Conservation (phyloP, 345 rosid species). For the Pistacia vera region DNA sequence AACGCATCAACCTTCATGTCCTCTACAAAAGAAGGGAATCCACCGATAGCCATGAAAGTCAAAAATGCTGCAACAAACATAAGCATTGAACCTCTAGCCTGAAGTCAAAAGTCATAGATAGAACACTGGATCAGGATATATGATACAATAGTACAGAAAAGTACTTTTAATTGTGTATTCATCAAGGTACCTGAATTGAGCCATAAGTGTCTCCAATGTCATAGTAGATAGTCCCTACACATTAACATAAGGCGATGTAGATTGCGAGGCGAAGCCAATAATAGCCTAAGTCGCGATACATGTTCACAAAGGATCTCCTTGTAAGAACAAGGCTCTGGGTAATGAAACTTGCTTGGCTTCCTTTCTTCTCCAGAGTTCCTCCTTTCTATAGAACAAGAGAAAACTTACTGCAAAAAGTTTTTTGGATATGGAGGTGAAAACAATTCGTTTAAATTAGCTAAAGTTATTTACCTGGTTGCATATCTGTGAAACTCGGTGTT, state of each 20-base stretch:
- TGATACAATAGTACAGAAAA: not conserved
- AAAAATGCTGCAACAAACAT: slow-evolving; percentile 52
- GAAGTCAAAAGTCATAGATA: not conserved
- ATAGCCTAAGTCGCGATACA: slow-evolving; percentile 65
- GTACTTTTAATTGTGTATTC: not conserved
- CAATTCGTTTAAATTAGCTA: not conserved
- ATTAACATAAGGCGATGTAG: slow-evolving; percentile 47
- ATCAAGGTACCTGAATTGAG: slow-evolving; percentile 52
- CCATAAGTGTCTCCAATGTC: slow-evolving; percentile 44
- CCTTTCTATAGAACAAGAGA: slow-evolving; percentile 23
- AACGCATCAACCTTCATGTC: slow-evolving; percentile 41
- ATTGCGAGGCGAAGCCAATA: slow-evolving; percentile 68
- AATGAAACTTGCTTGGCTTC: slow-evolving; percentile 41
- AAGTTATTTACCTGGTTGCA: slow-evolving; percentile 16
- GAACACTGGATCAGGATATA: not conserved
- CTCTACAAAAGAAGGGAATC: slow-evolving; percentile 58
- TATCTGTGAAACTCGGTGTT: slow-evolving; percentile 3
- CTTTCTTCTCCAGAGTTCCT: slow-evolving; percentile 28
- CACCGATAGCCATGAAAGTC: slow-evolving; percentile 57
- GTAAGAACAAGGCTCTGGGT: slow-evolving; percentile 42
- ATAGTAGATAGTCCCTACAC: slow-evolving; percentile 49
- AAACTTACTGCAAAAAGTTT: not conserved
- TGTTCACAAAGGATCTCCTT: slow-evolving; percentile 52
- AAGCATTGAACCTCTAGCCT: slow-evolving; percentile 52
- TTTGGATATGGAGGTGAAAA: not conserved